phyloP scores from a whole-genome alignment of 2,329 filamentous ascomycete species.

The Pleurostoma richardsiae region DNA sequence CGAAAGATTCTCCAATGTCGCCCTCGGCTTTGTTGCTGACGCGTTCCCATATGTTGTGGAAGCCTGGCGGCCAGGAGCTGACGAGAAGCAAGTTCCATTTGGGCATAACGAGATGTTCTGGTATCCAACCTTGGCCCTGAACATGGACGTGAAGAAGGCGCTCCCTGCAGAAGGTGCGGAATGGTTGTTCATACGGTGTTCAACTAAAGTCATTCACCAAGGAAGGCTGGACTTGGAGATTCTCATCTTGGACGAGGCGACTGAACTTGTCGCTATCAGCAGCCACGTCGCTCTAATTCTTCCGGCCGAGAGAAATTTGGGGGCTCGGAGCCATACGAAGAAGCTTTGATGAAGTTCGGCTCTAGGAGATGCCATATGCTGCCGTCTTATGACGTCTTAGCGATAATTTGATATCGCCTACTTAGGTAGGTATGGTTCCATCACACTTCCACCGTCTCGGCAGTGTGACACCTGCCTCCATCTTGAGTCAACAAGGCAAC shows the following conservation, averaged over 20 bases:
- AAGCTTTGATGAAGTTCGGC: no score
- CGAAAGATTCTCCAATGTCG: not conserved
- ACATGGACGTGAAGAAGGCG: not conserved
- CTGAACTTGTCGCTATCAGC: no score
- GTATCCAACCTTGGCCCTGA: constrained; percentile 1
- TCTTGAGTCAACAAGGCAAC: no score
- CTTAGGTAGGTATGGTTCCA: no score
- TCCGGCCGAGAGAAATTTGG: no score
- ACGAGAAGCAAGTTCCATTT: constrained; percentile 1
- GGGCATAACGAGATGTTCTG: not conserved
- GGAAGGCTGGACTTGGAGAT: constrained; percentile 1
- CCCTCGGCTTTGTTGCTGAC: not conserved
- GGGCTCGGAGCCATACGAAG: no score
- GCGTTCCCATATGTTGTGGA: not conserved
- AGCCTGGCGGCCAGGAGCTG: not conserved
- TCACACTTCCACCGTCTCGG: no score
- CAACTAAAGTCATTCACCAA: not conserved
- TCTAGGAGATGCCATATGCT: no score
- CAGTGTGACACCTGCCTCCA: no score
- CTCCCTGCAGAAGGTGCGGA: not conserved
- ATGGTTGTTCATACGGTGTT: constrained; percentile 1
- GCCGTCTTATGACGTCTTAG: no score
- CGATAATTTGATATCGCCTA: no score
- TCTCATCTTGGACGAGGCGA: not conserved
- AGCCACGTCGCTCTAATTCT: no score